Base-by-base conservation (phyloP, 2,329 filamentous ascomycete species). In the Neopestalotiopsis rosae region DNA sequence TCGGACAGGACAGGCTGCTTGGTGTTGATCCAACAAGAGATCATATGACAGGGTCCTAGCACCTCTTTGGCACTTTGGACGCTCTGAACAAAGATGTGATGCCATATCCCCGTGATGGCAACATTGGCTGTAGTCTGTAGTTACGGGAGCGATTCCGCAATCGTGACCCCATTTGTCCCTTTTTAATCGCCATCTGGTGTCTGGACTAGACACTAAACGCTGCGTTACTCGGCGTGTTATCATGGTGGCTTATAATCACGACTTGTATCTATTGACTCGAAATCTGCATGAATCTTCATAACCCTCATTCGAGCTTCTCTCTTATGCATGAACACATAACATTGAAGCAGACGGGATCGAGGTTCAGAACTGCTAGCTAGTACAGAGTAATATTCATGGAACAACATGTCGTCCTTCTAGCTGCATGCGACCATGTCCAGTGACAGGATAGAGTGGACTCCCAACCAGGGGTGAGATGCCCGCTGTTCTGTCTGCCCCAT, bases 21-120 rank as follows among this genome's bases (percentile, higher is more conserved):
- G 45, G 17, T 17, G 45, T 20, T n/a, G 45, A 52, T 52, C 24
- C 24, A 28, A 28, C 45, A 52, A 52, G 14, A 52, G 45, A 28
- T 66, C 49, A 58, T 58, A 32, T 66, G 63, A 66, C 63, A 66
- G 45, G 59, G 40, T 66, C 42, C 49, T 56, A 58, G 63, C 49
- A 56, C 45, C 34, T 40, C 57, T 24, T 30, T 56, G 40, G 63
- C 49, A 56, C 45, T 56, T 40, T 38, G 38, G 63, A 14, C 24
- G 24, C 57, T 28, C 49, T 28, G 57, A 30, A 20, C 14, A 58
- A 12, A 59, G 24, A 59, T 59, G 30, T 34, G 30, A 12, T 30
- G 24, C 24, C 12, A 13, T 12, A 20, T 12, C 28, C 24, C 57
- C 28, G 57, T 40, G 32, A 40, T 38, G 59, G 30, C 59, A 40